Conservation (phyloP, 805 yeast genomes). For the Alloascoidea hylecoeti region DNA sequence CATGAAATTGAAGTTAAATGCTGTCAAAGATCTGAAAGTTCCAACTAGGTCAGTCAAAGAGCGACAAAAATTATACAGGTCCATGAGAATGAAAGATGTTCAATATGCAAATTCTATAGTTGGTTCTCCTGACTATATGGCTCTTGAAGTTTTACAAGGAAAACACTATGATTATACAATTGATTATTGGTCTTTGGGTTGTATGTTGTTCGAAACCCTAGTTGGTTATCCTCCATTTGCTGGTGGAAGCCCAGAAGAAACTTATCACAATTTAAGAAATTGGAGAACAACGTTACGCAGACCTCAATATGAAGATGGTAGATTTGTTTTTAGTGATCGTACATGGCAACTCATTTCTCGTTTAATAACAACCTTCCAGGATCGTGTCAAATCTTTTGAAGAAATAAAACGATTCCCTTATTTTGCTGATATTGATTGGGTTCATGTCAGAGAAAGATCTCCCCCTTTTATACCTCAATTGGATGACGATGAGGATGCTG, state of each 20-base stretch:
- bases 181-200: constrained; percentile 97
- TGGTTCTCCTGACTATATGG: constrained; percentile 99
- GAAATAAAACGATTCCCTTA: constrained; percentile 73
- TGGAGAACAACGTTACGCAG: constrained; percentile 84
- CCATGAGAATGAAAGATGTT: constrained; percentile 55
- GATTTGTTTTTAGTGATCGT: constrained; percentile 87
- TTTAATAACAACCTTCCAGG: constrained; percentile 66
- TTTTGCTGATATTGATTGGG: constrained; percentile 78
- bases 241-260: constrained; percentile 87
- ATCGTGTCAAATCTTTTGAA: constrained; percentile 63
- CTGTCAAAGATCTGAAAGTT: constrained; percentile 64
- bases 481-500: constrained; percentile 96
- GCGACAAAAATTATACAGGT: constrained; percentile 75
- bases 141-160: constrained; percentile 91
- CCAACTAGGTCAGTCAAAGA: constrained; percentile 67
- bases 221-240: constrained; percentile 97
- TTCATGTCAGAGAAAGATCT: constrained; percentile 43
- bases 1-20: constrained; percentile 58
- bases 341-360: constrained; percentile 84
- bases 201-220: constrained; percentile 90
- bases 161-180: constrained; percentile 89
- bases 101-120: constrained; percentile 91
- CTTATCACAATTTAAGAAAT: constrained; percentile 82
- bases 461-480: constrained; percentile 97
- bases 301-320: constrained; percentile 85